These are phyloP conservation scores for Auricularia sp. DNA, from an alignment of 768 basidiomycete species.

Conservation along the genomic window DNA sequence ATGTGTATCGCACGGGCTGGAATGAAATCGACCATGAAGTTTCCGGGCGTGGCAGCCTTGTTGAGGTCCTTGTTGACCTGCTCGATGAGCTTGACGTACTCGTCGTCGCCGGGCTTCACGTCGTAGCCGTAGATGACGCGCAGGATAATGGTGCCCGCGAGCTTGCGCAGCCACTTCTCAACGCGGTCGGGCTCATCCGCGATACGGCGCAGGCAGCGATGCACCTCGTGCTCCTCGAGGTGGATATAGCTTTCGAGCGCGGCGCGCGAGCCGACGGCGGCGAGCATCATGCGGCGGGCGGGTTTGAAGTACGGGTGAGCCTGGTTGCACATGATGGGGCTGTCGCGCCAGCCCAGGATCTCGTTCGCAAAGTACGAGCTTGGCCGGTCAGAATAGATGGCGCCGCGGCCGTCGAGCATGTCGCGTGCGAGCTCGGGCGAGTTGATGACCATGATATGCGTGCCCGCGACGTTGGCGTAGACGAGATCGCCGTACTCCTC, in stretches of 20 bases:
- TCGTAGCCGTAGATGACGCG: slow-evolving; percentile 9
- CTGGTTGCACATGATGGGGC: neutral
- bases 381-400: neutral
- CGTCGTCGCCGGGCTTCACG: slow-evolving; percentile 5
- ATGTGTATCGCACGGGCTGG: slow-evolving; percentile 6
- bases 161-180: neutral
- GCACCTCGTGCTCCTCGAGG: neutral
- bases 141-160: slow-evolving; percentile 8
- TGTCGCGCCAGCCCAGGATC: neutral
- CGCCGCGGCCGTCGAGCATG: slow-evolving; percentile 12
- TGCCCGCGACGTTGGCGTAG: slow-evolving; percentile 55
- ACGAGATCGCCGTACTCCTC: slow-evolving; percentile 40
- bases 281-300: neutral
- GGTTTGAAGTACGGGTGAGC: neutral
- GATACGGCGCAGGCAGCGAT: neutral
- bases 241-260: neutral
- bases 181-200: neutral
- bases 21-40: slow-evolving; percentile 12
- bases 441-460: slow-evolving; percentile 33
- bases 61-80: neutral
- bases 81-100: neutral
- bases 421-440: slow-evolving; percentile 12
- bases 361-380: neutral
- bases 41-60: slow-evolving; percentile 9
- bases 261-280: neutral